These are phyloP conservation scores for Microsporum audouinii DNA, from an alignment of 2,329 filamentous ascomycete species.

Conservation along the genomic window DNA sequence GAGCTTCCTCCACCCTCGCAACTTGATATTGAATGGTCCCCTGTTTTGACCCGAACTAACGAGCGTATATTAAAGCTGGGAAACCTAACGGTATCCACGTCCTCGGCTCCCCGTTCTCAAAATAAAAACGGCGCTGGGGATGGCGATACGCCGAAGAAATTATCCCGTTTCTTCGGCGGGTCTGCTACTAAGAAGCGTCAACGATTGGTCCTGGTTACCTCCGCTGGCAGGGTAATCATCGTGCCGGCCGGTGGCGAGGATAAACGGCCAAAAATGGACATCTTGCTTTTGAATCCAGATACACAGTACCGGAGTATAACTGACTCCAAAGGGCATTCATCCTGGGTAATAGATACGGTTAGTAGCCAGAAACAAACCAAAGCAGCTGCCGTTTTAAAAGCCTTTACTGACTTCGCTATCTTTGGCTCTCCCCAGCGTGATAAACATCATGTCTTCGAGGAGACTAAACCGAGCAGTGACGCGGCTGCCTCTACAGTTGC, in stretches of 20 bases:
- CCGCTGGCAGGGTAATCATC: slow-evolving; percentile 76
- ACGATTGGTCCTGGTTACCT: slow-evolving; percentile 88
- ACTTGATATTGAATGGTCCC: slow-evolving; percentile 96
- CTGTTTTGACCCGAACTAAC: slow-evolving; percentile 78
- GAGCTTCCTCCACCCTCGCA: slow-evolving; percentile 94
- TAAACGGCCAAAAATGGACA: slow-evolving; percentile 86
- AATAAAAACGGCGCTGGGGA: slow-evolving; percentile 55
- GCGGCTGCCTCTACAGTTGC: slow-evolving; percentile 54
- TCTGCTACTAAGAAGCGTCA: slow-evolving; percentile 87
- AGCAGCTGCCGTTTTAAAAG: slow-evolving; percentile 7
- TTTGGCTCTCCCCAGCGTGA: slow-evolving; percentile 50
- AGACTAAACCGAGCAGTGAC: slow-evolving; percentile 61
- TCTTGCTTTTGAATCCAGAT: slow-evolving; percentile 67
- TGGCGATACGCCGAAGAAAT: slow-evolving; percentile 63
- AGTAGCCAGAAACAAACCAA: slow-evolving; percentile 31
- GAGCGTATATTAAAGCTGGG: slow-evolving; percentile 91
- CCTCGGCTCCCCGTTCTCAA: slow-evolving; percentile 61
- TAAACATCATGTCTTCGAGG: slow-evolving; percentile 86
- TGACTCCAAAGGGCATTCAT: slow-evolving; percentile 75
- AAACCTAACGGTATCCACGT: slow-evolving; percentile 73
- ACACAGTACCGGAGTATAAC: slow-evolving; percentile 68
- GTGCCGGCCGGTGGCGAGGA: slow-evolving; percentile 87
- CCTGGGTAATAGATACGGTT: slow-evolving; percentile 91
- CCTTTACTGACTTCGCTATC: slow-evolving; percentile 21
- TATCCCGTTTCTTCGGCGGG: slow-evolving; percentile 86